A percentile compares a stretch with the other conserved stretches of the same genome.
Conservation (phyloP, 352 stramenopile species). For the Achlya hypogyna region DNA sequence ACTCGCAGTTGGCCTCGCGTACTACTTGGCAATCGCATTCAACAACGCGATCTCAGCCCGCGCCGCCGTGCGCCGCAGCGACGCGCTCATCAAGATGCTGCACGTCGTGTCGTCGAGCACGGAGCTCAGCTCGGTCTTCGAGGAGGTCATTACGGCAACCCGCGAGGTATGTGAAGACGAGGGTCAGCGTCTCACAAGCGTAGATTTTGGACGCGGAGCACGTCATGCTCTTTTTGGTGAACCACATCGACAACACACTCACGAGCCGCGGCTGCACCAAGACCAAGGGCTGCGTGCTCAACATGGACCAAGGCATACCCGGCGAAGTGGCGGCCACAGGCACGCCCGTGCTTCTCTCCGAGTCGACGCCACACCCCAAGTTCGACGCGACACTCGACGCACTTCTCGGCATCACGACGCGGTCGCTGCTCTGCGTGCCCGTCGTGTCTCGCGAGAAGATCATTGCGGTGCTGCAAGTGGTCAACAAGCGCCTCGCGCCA, state of each 20-base stretch:
- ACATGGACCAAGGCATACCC: conserved; percentile 54
- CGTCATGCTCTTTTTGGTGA: conserved; percentile 67
- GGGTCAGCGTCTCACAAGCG: background rate
- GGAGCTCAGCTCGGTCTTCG: conserved; percentile 39
- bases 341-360: conserved; percentile 42
- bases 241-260: conserved; percentile 56
- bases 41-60: conserved; percentile 52
- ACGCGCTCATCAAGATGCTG: conserved; percentile 52
- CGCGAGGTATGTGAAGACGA: conserved; percentile 29
- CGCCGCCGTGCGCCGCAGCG: conserved; percentile 47
- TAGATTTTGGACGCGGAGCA: conserved; percentile 39
- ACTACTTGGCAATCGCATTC: conserved; percentile 57
- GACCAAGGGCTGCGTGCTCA: conserved; percentile 62
- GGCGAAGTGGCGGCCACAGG: conserved; percentile 56
- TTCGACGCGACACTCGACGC: conserved; percentile 65
- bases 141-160: conserved; percentile 31
- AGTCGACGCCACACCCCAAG: conserved; percentile 45
- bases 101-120: conserved; percentile 45
- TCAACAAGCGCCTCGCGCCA: conserved; percentile 48
- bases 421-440: conserved; percentile 51
- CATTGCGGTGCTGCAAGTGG: conserved; percentile 71
- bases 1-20: conserved; percentile 47
- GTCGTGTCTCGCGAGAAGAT: conserved; percentile 53
- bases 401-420: conserved; percentile 45
- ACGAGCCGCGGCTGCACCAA: conserved; percentile 54